Percentiles rank a stretch among this genome's conserved stretches.
Evolutionary conservation across 441 rosid species (phyloP).

Genomic region (Eruca vesicaria): DNA sequence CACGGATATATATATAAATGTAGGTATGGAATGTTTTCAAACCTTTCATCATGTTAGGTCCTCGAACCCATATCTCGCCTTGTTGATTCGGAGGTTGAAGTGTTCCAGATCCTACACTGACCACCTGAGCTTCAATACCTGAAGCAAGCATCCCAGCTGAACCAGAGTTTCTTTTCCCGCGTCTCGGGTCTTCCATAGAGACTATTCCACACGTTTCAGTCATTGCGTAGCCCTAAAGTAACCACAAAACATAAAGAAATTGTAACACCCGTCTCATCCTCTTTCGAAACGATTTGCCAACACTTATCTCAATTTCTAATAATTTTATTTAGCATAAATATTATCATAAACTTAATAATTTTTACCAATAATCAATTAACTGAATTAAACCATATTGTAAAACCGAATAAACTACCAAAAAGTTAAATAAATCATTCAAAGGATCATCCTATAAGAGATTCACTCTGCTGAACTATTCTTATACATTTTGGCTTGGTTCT

Average conservation of each 20-base stretch:
- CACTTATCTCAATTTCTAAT: no score
- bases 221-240: conserved; percentile 83
- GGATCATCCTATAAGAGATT: neutral
- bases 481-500: neutral
- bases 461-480: neutral
- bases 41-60: conserved; percentile 92
- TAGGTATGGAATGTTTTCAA: neutral
- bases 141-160: conserved; percentile 66
- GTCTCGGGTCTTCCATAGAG: conserved; percentile 50
- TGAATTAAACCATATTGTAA: no score
- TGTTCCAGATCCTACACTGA: conserved; percentile 52
- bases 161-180: conserved; percentile 50
- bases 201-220: conserved; percentile 74
- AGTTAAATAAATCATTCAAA: neutral
- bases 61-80: conserved; percentile 88
- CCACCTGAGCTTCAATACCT: conserved; percentile 68
- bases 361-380: no score
- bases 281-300: no score
- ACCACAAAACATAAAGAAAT: neutral
- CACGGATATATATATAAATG: neutral
- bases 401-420: no score
- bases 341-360: no score
- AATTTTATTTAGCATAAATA: no score
- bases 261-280: no score
- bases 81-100: conserved; percentile 64